phyloP scores from a whole-genome alignment of 148 eudicot genomes.

The Rheum nobile region DNA sequence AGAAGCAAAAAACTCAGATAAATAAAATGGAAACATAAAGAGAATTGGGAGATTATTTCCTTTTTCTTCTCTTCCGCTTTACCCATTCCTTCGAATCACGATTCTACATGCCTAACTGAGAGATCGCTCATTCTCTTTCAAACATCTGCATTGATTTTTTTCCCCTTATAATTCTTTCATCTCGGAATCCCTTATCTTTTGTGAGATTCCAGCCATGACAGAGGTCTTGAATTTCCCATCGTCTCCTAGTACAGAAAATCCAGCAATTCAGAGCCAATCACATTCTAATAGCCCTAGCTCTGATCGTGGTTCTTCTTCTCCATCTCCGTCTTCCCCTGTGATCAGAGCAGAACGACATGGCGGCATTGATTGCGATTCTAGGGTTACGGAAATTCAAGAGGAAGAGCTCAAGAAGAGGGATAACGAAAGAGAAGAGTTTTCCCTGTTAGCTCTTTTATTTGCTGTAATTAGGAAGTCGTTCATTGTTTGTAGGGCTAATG shows the following conservation, averaged over 20 bases:
- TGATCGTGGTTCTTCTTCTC: slow-evolving; percentile 7
- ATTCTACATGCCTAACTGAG: background rate
- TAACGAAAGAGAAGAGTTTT: slow-evolving; percentile 58
- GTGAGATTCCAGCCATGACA: slow-evolving; percentile 37
- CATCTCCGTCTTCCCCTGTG: background rate
- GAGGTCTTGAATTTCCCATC: slow-evolving; percentile 67
- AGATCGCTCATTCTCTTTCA: background rate
- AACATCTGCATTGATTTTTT: background rate
- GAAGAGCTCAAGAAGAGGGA: slow-evolving; percentile 39
- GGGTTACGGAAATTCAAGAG: slow-evolving; percentile 18
- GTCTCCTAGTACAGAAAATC: slow-evolving; percentile 22
- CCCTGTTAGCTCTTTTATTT: slow-evolving; percentile 55
- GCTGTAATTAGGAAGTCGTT: slow-evolving; percentile 65
- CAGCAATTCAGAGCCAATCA: slow-evolving; percentile 29
- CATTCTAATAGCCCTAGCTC: slow-evolving; percentile 20
- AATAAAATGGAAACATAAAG: background rate
- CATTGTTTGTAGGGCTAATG: slow-evolving; percentile 46
- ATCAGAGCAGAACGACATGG: background rate
- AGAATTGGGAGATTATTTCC: background rate
- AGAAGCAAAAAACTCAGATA: background rate
- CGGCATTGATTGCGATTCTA: slow-evolving; percentile 13
- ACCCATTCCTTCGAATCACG: background rate
- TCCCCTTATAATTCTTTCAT: background rate
- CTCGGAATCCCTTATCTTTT: background rate
- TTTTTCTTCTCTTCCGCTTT: background rate